These are phyloP conservation scores for Mycena albidolilacea DNA, from an alignment of 768 basidiomycete species.

Conservation along the genomic window DNA sequence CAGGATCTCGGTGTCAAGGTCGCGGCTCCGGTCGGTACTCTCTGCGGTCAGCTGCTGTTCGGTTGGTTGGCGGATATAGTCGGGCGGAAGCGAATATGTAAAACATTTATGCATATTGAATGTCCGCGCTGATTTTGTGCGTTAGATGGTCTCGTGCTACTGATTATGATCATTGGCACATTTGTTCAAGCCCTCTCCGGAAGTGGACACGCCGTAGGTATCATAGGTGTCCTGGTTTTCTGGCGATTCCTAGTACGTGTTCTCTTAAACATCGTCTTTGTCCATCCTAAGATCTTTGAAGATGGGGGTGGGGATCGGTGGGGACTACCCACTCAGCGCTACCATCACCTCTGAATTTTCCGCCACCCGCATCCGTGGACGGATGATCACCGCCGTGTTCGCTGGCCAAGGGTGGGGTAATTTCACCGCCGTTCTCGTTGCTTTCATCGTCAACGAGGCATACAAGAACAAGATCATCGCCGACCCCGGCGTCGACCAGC, in stretches of 20 bases:
- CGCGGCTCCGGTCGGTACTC: neutral
- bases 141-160: slow-evolving; percentile 73
- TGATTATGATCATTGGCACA: slow-evolving; percentile 72
- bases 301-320: slow-evolving; percentile 74
- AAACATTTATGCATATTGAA: neutral
- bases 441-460: neutral
- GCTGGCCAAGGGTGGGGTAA: slow-evolving; percentile 92
- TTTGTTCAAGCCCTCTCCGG: slow-evolving; percentile 89
- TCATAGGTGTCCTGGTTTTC: slow-evolving; percentile 82
- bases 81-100: neutral
- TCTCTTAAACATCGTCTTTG: neutral
- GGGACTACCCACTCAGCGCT: slow-evolving; percentile 89
- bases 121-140: neutral
- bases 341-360: slow-evolving; percentile 94
- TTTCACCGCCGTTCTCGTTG: slow-evolving; percentile 64
- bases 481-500: neutral
- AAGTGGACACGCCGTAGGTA: slow-evolving; percentile 72
- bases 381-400: slow-evolving; percentile 94
- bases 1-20: neutral
- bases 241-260: slow-evolving; percentile 80
- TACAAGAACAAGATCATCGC: neutral
- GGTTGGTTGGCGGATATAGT: neutral
- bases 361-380: slow-evolving; percentile 79
- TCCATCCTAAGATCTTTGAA: neutral
- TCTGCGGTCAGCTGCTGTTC: neutral